A percentile compares a stretch with the other conserved stretches of the same genome.
Evolutionary conservation across 208 protist genomes (phyloP).

Genomic region (Spongospora subterranea): DNA sequence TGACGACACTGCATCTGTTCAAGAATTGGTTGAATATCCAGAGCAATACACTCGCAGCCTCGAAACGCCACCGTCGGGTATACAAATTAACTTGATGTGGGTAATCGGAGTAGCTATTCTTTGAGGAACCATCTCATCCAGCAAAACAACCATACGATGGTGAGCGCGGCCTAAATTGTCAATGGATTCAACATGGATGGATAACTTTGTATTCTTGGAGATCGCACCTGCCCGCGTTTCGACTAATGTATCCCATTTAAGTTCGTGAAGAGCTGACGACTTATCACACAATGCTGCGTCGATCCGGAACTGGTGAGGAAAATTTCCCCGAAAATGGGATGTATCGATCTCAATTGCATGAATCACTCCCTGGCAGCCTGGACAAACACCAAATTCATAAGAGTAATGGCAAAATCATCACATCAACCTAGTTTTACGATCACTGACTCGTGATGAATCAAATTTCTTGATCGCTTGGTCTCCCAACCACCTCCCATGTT

Average conservation of each 20-base stretch:
- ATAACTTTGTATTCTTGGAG: not conserved
- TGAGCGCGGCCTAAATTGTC: not conserved
- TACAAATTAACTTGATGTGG: not conserved
- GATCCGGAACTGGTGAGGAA: not conserved
- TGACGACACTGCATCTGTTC: no score
- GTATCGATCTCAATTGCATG: constrained; percentile 49
- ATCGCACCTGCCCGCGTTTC: not conserved
- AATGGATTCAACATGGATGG: not conserved
- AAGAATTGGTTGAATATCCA: no score
- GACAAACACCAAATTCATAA: not conserved
- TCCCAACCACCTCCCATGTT: constrained; percentile 47
- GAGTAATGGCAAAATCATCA: not conserved
- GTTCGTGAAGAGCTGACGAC: not conserved
- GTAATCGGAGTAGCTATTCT: not conserved
- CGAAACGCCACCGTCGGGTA: constrained; percentile 23
- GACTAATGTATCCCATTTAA: not conserved
- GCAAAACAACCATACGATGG: not conserved
- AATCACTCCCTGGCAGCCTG: not conserved
- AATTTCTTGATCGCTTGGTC: not conserved
- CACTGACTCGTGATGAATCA: not conserved
- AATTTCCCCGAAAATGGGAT: constrained; percentile 3
- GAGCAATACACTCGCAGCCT: constrained; percentile 8
- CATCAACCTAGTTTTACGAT: constrained; percentile 7
- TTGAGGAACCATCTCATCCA: not conserved
- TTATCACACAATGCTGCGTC: not conserved